phyloP scores from a whole-genome alignment of 495 filamentous ascomycete species.

The Hypoxylon lienhwacheense region DNA sequence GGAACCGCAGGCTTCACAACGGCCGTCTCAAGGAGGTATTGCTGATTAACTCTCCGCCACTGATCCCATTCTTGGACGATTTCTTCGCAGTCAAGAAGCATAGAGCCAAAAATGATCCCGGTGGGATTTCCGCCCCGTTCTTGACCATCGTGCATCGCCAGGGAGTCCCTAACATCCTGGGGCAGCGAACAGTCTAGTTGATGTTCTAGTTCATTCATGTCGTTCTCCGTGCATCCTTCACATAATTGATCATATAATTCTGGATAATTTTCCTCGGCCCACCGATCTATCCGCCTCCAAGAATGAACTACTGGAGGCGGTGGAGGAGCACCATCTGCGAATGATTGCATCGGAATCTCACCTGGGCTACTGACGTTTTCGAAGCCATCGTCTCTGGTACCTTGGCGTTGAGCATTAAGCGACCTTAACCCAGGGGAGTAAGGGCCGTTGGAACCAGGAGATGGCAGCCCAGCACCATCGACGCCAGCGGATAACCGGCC shows the following conservation, averaged over 20 bases:
- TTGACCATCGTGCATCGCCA: conserved; percentile 91
- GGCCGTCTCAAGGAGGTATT: conserved; percentile 68
- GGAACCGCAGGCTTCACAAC: conserved; percentile 59
- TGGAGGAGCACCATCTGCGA: conserved; percentile 86
- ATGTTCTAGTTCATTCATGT: conserved; percentile 96
- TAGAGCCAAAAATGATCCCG: conserved; percentile 87
- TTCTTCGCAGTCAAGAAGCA: conserved; percentile 98
- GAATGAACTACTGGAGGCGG: conserved; percentile 85
- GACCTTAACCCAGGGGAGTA: conserved; percentile 93
- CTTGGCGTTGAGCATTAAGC: conserved; percentile 58
- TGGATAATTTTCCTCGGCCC: conserved; percentile 92
- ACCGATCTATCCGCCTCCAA: conserved; percentile 90
- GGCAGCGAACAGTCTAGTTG: conserved; percentile 93
- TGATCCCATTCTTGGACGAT: conserved; percentile 98
- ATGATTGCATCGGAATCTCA: conserved; percentile 96
- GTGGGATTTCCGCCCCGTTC: conserved; percentile 90
- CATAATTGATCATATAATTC: conserved; percentile 92
- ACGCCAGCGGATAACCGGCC: conserved; percentile 58
- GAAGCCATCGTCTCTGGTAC: conserved; percentile 62
- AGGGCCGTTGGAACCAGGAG: conserved; percentile 64
- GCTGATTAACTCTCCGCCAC: conserved; percentile 89
- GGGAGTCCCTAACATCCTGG: conserved; percentile 88
- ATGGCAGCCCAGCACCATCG: conserved; percentile 48
- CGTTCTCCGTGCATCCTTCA: conserved; percentile 88
- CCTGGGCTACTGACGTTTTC: conserved; percentile 66